phyloP scores from a whole-genome alignment of 306 rosid genomes.

The Cicer judaicum region DNA sequence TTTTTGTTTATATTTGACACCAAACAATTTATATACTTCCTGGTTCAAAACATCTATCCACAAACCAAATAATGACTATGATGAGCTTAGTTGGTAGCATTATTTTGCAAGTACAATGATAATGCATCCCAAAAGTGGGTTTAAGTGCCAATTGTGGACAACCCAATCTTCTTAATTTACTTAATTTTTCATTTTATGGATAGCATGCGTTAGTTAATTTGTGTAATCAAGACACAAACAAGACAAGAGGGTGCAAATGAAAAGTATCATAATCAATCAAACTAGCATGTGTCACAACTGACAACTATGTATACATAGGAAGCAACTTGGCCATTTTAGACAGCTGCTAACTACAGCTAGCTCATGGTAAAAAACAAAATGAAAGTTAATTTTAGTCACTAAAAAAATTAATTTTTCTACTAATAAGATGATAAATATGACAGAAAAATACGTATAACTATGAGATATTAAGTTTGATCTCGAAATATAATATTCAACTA shows the following conservation, averaged over 20 bases:
- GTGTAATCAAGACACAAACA: constrained; percentile 39
- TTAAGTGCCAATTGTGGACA: constrained; percentile 31
- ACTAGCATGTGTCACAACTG: background rate
- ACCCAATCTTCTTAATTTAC: background rate
- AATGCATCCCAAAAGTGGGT: constrained; percentile 29
- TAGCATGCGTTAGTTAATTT: constrained; percentile 36
- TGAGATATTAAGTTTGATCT: no score
- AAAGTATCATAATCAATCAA: constrained; percentile 20
- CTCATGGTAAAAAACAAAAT: no score
- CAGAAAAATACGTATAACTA: no score
- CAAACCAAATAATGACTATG: constrained; percentile 43
- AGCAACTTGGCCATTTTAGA: constrained; percentile 35
- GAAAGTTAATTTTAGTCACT: no score
- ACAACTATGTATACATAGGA: constrained; percentile 26
- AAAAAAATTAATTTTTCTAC: no score
- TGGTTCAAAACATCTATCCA: constrained; percentile 8
- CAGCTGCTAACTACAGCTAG: no score
- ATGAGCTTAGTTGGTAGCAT: constrained; percentile 44
- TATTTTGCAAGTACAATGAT: constrained; percentile 37
- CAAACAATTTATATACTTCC: constrained; percentile 3
- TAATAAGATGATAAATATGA: no score
- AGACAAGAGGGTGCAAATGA: constrained; percentile 36
- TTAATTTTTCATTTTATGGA: background rate
- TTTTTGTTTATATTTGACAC: no score
- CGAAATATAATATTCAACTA: no score